These are phyloP conservation scores for Magnolia kwangsiensis DNA, from an alignment of 164 flowering plant species.

Conservation along the genomic window DNA sequence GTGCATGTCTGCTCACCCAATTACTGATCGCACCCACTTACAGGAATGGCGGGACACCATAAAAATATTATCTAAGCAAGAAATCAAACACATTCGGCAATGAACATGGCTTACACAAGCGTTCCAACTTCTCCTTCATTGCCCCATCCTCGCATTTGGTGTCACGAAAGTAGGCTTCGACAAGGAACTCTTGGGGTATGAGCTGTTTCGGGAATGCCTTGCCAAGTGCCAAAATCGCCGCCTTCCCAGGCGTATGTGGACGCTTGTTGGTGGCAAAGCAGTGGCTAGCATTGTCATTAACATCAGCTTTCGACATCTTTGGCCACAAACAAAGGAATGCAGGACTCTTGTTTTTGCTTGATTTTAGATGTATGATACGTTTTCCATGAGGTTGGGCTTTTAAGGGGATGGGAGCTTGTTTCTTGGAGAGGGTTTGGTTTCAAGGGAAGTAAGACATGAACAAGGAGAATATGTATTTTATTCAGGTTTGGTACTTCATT, in stretches of 20 bases:
- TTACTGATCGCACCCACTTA: too few species aligned
- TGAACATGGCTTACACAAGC: constrained; percentile 43
- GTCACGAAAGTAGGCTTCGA: constrained; percentile 58
- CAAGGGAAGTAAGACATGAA: constrained; percentile 26
- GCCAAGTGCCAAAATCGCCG: constrained; percentile 56
- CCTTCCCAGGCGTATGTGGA: constrained; percentile 37
- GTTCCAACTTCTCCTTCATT: constrained; percentile 60
- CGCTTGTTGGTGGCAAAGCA: not conserved
- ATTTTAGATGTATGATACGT: not conserved
- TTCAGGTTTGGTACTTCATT: not conserved
- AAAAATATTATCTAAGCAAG: not conserved
- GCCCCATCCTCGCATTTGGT: constrained; percentile 52
- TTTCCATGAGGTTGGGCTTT: constrained; percentile 1
- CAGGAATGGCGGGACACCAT: too few species aligned
- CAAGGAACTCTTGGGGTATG: constrained; percentile 55
- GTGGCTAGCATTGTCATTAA: constrained; percentile 12
- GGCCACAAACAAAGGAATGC: not conserved
- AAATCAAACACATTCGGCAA: not conserved
- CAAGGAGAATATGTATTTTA: not conserved
- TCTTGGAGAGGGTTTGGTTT: constrained; percentile 44
- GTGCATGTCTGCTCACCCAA: too few species aligned
- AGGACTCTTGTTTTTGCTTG: not conserved
- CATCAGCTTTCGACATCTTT: constrained; percentile 26
- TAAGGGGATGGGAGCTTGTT: not conserved
- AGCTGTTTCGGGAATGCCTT: constrained; percentile 65